Base-by-base conservation (phyloP, 805 yeast species). In the Lachancea fermentati region DNA sequence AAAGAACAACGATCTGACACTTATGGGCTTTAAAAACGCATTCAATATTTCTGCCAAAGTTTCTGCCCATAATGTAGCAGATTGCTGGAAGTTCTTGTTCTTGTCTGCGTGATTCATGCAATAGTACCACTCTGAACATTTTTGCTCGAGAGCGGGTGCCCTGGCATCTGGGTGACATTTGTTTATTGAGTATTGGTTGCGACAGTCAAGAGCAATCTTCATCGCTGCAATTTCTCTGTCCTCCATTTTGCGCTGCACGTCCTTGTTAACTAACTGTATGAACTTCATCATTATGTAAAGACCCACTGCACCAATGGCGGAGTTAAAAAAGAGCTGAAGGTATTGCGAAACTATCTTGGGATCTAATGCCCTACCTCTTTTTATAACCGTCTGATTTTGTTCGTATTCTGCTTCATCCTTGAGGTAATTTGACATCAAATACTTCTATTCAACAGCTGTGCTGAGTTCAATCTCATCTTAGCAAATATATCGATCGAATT, bases 31-130 rank as follows among this genome's bases (percentile, higher is more conserved):
- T 16, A 85, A 63, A 52, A 86, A 86, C 1, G 88, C 78, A 60
- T 87, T 84, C 33, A 87, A 66, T 5, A 85, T 83, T 46, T 83
- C 91, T 1, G 94, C 95, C 50, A 86, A 71, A 0, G 91, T 81
- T 55, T 81, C 88, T 0, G 94, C 94, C 34, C 88, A 79, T 41
- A 87, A 72, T 9, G 32, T 22, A 15, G 42, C 37, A 6, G 42
- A 39, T n/a, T 34, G 41, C 17, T 32, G 38, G 13, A 22, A 19
- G 24, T 30, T 30, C 45, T 71, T 72, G 1, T 91, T 84, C 36
- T 78, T 72, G 3, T 85, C 89, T 36, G 79, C 65, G 30, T 28
- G 39, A 11, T 47, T 42, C 88, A 86, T 85, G 59, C 98, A 93
- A 42, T 72, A 73, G 45, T 76, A 81, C 93, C 95, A 86, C 26